These are phyloP conservation scores for Graphilbum sp. DNA, from an alignment of 2,329 filamentous ascomycete genomes.

Conservation along the genomic window DNA sequence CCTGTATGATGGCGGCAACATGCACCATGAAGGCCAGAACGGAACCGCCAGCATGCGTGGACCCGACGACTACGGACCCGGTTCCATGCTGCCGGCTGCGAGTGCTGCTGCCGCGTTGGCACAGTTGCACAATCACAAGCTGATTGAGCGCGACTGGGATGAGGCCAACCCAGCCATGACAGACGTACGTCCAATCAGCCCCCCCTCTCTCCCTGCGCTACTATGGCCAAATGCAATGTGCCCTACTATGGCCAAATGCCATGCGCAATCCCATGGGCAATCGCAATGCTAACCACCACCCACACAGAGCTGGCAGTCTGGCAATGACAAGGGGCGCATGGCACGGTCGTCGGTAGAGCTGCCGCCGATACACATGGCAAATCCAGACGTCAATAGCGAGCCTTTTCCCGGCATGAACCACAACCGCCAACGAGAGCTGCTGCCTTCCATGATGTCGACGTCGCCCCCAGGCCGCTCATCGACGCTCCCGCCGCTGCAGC, in stretches of 20 bases:
- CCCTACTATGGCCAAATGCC: too few species aligned
- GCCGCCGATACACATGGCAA: conserved; percentile 46
- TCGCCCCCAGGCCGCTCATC: conserved; percentile 80
- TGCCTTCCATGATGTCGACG: conserved; percentile 66
- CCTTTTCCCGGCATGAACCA: conserved; percentile 47
- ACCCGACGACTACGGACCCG: conserved; percentile 51
- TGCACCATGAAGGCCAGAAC: conserved; percentile 17
- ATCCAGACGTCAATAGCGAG: conserved; percentile 54
- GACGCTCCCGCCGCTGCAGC: conserved; percentile 71
- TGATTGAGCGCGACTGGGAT: conserved; percentile 56
- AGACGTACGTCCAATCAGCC: conserved; percentile 7
- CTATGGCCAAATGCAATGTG: too few species aligned
- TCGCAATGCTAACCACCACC: too few species aligned
- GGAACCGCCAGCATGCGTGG: conserved; percentile 52
- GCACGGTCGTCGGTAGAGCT: conserved; percentile 55
- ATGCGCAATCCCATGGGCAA: too few species aligned
- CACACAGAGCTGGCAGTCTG: conserved; percentile 52
- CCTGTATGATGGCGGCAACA: conserved; percentile 34
- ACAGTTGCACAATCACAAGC: conserved; percentile 62
- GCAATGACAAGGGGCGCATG: conserved; percentile 47
- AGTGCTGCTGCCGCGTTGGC: conserved; percentile 76
- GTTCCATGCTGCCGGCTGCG: conserved; percentile 47
- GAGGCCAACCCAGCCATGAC: conserved; percentile 33
- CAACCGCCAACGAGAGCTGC: conserved; percentile 51
- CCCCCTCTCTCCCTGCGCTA: too few species aligned